Evolutionary conservation across 2,329 filamentous ascomycete genomes (phyloP).

Genomic region (Chaetomium sp.): DNA sequence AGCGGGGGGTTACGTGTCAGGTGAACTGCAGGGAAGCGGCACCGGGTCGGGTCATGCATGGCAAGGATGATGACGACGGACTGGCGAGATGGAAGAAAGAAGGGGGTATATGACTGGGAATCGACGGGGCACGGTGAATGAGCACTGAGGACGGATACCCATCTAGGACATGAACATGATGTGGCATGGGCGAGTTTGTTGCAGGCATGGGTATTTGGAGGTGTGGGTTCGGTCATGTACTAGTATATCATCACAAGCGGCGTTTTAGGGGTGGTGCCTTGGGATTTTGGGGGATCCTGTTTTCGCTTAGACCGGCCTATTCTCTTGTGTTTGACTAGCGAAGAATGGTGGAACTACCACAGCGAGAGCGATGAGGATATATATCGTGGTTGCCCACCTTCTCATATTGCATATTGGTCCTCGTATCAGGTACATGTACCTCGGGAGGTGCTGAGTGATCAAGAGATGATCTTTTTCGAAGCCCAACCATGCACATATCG

Average conservation of each 20-base stretch:
- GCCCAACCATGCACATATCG: too few species aligned
- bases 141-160: conserved; percentile 3
- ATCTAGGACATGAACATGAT: conserved; percentile 1
- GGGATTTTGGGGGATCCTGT: not conserved
- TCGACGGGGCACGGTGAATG: not conserved
- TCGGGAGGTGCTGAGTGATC: not conserved
- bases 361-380: conserved; percentile 15
- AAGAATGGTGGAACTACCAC: not conserved
- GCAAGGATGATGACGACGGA: conserved; percentile 1
- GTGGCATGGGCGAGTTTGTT: conserved; percentile 18
- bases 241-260: conserved; percentile 24
- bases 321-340: conserved; percentile 8
- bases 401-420: not conserved
- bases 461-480: not conserved
- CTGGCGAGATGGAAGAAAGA: not conserved
- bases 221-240: conserved; percentile 26
- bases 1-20: not conserved
- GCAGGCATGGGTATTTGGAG: conserved; percentile 14
- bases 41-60: not conserved
- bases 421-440: not conserved
- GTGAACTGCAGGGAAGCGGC: not conserved
- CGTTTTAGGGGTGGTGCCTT: conserved; percentile 13
- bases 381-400: conserved; percentile 18
- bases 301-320: conserved; percentile 7
- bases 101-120: not conserved